Conservation (phyloP, 2,329 filamentous ascomycete species). For the Colletotrichum chrysophilum region DNA sequence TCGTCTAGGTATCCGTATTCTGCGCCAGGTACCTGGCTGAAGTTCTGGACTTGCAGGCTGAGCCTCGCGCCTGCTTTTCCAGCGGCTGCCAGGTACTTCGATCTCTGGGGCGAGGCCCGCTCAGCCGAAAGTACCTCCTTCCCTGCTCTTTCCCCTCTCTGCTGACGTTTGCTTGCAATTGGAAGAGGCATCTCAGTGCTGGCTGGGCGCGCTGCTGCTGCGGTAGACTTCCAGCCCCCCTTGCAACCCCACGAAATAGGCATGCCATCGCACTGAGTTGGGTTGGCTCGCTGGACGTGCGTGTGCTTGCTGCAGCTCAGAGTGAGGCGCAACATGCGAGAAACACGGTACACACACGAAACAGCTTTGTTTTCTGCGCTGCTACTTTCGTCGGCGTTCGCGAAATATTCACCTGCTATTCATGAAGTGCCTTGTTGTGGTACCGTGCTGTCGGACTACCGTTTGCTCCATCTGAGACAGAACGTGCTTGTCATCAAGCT, state of each 20-base stretch:
- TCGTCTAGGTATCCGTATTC: background rate
- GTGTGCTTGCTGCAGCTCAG: background rate
- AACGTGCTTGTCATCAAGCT: background rate
- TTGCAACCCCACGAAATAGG: conserved; percentile 17
- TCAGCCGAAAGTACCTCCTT: background rate
- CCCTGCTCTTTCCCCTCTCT: conserved; percentile 8
- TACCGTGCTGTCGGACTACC: background rate
- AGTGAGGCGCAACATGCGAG: conserved; percentile 7
- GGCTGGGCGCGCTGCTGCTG: background rate
- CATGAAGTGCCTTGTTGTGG: background rate
- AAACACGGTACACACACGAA: background rate
- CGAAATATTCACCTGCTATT: background rate
- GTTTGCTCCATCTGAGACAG: background rate
- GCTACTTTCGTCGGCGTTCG: background rate
- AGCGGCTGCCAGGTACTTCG: conserved; percentile 11
- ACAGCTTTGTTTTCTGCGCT: background rate
- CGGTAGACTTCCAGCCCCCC: background rate
- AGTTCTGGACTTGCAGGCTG: background rate
- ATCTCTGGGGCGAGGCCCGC: background rate
- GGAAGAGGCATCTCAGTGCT: background rate
- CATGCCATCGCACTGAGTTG: background rate
- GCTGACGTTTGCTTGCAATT: conserved; percentile 9
- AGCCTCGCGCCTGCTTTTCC: conserved; percentile 1
- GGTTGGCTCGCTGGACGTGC: background rate
- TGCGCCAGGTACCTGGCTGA: background rate